A percentile compares a stretch with the other conserved stretches of the same genome.
These are phyloP conservation scores for Chalciporus sp. DNA, from an alignment of 1,284 basidiomycete genomes.

Conservation along the genomic window DNA sequence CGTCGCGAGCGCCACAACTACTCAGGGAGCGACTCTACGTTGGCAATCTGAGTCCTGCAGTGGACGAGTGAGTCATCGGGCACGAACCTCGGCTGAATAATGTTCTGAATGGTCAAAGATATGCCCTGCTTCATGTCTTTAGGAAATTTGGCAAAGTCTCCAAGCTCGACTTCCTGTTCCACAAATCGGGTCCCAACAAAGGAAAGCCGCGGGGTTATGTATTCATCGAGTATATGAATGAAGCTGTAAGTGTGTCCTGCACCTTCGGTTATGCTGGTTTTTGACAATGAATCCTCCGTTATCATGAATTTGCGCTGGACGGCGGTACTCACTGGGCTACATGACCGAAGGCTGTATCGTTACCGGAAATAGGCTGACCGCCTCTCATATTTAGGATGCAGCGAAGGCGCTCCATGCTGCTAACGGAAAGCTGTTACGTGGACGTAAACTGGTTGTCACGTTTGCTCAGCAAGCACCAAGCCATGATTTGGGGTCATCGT, in stretches of 20 bases:
- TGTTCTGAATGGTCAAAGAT: conserved; percentile 48
- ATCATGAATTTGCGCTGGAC: conserved; percentile 55
- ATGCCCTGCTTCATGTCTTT: conserved; percentile 87
- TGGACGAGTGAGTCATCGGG: conserved; percentile 77
- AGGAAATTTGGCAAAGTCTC: conserved; percentile 89
- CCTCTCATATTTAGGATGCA: conserved; percentile 68
- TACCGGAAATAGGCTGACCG: conserved; percentile 20
- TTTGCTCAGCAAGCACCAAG: conserved; percentile 81
- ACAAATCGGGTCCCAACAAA: conserved; percentile 86
- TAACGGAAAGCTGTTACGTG: conserved; percentile 82
- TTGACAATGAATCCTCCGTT: conserved; percentile 32
- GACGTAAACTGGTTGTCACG: conserved; percentile 86
- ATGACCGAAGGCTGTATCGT: conserved; percentile 22
- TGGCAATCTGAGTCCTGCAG: conserved; percentile 85
- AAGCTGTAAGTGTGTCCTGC: conserved; percentile 66
- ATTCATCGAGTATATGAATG: conserved; percentile 83
- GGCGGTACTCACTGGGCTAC: conserved; percentile 20
- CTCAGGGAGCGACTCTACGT: conserved; percentile 82
- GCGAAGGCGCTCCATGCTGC: conserved; percentile 74
- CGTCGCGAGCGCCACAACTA: conserved; percentile 34
- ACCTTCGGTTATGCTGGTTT: conserved; percentile 25
- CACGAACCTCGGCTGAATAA: conserved; percentile 2
- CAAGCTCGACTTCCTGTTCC: conserved; percentile 93
- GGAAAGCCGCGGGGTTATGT: conserved; percentile 96
- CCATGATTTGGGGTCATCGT: conserved; percentile 39